Evolutionary conservation across 2,329 filamentous ascomycete species (phyloP), one percentile per base, ranked within the genome.

Genomic region (Chaetomium globosum): DNA sequence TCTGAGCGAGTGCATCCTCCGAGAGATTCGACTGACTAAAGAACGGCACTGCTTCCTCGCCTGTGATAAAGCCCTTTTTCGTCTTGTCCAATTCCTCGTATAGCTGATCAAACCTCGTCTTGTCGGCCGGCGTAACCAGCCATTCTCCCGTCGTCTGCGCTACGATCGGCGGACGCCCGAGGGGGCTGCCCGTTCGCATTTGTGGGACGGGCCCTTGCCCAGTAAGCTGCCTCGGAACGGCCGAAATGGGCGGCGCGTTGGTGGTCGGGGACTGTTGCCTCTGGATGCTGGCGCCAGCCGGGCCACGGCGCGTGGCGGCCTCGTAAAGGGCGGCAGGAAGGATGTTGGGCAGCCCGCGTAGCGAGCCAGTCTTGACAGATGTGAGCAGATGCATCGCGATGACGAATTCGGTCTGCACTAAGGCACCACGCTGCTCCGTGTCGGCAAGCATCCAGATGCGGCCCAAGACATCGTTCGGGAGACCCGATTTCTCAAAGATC

Each of bases 311-410:
- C 57, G 91, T 87, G 9, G 95, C 95, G 54, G 93, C 94, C 74
- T 99, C 95, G 74, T 96, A 97, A 5, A 99, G 81, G 12, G 89
- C 91, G 13, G 91, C 87, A 6, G 95, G 95, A 2, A 99, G 84
- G 30, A 90, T 86, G 67, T 82, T 89, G 1, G 95, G 95, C 64
- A 98, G 83, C 23, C 85, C 87, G 69, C 92, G 88, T 76, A 99
- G 84, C 33, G 88, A 83, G 26, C 93, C 91, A 13, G 88, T 90
- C 81, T 96, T 97, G 79, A 92, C 92, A 13, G 93, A 97, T 16
- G 92, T 94, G 68, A 99, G 83, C 67, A 99, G 82, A 77, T 99
- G 95, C 95, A 99, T 99, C 54, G 95, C 95, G 74, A 99, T 96
- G 74, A 97, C 91, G 76, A 99, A 99, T 73, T 98, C 95, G 16